Percentiles rank a stretch among this genome's conserved stretches.
These are phyloP conservation scores for Geotrichum cucujoidarum DNA, from an alignment of 1,139 yeast species.

Conservation along the genomic window DNA sequence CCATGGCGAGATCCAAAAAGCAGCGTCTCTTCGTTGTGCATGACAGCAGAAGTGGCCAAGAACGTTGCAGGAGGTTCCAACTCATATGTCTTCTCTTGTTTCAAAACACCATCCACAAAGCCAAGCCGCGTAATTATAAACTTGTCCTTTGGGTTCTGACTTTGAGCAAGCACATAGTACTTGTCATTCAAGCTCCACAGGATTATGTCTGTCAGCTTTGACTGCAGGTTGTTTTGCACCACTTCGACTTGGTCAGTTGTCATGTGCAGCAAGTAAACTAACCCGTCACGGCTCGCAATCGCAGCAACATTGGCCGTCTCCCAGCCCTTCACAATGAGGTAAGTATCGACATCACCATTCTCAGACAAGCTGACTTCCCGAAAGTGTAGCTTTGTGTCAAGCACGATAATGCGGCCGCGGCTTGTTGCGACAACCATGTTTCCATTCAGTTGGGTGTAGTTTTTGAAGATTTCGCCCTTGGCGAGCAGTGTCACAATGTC, in stretches of 20 bases:
- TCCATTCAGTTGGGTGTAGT: conserved; percentile 45
- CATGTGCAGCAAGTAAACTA: conserved; percentile 43
- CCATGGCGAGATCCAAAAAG: conserved; percentile 72
- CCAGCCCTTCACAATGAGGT: conserved; percentile 51
- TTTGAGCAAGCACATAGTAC: conserved; percentile 48
- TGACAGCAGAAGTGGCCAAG: conserved; percentile 53
- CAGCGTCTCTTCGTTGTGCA: conserved; percentile 41
- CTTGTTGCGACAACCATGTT: conserved; percentile 56
- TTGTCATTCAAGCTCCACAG: conserved; percentile 32
- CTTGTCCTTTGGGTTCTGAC: conserved; percentile 62
- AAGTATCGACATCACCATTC: conserved; percentile 41
- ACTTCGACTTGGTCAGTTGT: conserved; percentile 23
- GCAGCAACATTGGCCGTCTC: conserved; percentile 40
- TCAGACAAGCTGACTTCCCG: conserved; percentile 35
- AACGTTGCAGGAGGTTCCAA: conserved; percentile 41
- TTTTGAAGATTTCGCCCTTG: conserved; percentile 58
- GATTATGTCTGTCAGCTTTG: conserved; percentile 55
- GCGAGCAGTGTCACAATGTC: conserved; percentile 26
- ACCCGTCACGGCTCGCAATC: conserved; percentile 53
- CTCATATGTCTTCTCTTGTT: conserved; percentile 1
- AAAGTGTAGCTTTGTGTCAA: conserved; percentile 27
- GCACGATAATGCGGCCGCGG: conserved; percentile 44
- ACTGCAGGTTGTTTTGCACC: conserved; percentile 25
- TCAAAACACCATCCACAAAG: conserved; percentile 1
- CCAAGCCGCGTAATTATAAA: conserved; percentile 45